Base-by-base conservation (phyloP, 2,329 filamentous ascomycete species). In the Colletotrichum liriopes region DNA sequence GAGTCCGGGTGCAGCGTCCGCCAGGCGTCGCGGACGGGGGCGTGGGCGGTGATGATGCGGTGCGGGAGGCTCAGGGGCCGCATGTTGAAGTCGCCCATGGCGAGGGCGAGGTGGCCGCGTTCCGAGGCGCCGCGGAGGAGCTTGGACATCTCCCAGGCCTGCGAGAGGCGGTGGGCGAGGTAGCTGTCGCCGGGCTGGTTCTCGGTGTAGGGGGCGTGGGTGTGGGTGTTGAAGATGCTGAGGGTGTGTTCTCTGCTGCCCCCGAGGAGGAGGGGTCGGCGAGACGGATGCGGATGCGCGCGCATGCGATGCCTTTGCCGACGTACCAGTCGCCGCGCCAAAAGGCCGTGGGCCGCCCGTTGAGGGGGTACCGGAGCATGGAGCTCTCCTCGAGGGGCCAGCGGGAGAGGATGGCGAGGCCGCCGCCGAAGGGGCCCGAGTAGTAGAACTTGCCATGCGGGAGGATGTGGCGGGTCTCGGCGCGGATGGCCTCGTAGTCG, bases 291-390 rank as follows among this genome's bases (percentile, higher is more conserved):
- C 65, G 59, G 76, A 98, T 93, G 74, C 89, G 89, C 2, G 96
- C 96, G 78, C 90, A 93, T 8, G 96, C 96, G 52, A 98, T 91
- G 20, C 96, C 96, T 81, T 98, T 98, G 0, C 96, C 96, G 12
- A 98, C 95, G 79, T 92, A 98, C 94, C 96, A 98, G 82, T 98
- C 96, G 14, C 96, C 96, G 72, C 96, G 88, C 84, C 93, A 98
- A 83, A 98, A 98, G 5, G 96, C 96, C 12, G 95, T 96, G 7
- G 96, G 96, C 23, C 96, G 90, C 23, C 96, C 96, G 81, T 98
- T 98, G 65, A 99, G 88, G n/a, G 94, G 91, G 80, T 98, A 99
- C 4, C 87, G 88, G 76, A 91, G 88, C 94, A 98, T 97, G 78
- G 88, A 91, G 81, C 92, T 95, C 84, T 97, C 93, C 77, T 94